Conservation (phyloP, 805 yeast species). For the Saccharomycopsis lassenensis region DNA sequence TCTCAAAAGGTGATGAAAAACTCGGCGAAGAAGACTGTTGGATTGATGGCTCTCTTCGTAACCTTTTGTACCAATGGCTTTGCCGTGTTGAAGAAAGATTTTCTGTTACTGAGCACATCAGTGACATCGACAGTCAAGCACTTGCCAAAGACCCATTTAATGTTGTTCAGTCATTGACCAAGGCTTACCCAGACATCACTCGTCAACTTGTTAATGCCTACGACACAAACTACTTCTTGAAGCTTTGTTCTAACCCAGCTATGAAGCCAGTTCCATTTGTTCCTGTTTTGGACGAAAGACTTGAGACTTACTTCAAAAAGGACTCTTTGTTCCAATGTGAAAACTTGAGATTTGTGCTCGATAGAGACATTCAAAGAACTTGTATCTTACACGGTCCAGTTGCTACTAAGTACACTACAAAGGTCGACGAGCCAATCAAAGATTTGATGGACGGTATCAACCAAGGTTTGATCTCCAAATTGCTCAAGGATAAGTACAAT, state of each 20-base stretch:
- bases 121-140: constrained; percentile 64
- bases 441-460: constrained; percentile 83
- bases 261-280: constrained; percentile 98
- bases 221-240: constrained; percentile 88
- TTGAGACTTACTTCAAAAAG: constrained; percentile 94
- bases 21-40: too few relatives aligned
- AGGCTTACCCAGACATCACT: constrained; percentile 61
- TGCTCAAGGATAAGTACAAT: constrained; percentile 57
- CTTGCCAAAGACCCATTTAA: constrained; percentile 60
- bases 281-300: constrained; percentile 88
- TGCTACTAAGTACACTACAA: constrained; percentile 83
- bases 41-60: constrained; percentile 81
- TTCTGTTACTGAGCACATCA: constrained; percentile 41
- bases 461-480: constrained; percentile 71
- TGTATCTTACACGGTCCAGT: constrained; percentile 99
- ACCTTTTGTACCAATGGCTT: constrained; percentile 75
- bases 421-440: constrained; percentile 86
- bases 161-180: constrained; percentile 48
- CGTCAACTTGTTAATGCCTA: constrained; percentile 85
- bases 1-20: constrained; percentile 35
- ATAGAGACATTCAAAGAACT: constrained; percentile 94
- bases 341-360: constrained; percentile 92
- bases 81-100: constrained; percentile 97
- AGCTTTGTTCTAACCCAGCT: constrained; percentile 65
- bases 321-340: constrained; percentile 99